These are phyloP conservation scores for Avena atlantica DNA, from an alignment of 176 grass and related monocot species.

Conservation along the genomic window DNA sequence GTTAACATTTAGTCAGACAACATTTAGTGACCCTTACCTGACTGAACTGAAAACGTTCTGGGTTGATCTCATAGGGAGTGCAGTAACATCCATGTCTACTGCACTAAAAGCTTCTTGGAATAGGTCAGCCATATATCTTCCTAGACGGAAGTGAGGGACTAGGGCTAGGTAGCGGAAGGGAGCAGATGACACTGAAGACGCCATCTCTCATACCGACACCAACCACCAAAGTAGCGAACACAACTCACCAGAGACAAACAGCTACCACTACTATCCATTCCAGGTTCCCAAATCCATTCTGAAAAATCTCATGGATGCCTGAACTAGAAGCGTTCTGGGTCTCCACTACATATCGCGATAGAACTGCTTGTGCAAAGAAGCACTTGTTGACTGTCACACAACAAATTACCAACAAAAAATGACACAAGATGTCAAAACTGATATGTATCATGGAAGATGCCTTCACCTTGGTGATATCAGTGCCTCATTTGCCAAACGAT, in stretches of 20 bases:
- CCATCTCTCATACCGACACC: background rate
- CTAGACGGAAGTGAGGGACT: too few species aligned
- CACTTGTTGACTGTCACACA: background rate
- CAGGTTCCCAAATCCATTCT: background rate
- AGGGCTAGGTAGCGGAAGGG: background rate
- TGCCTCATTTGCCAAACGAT: background rate
- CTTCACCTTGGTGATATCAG: background rate
- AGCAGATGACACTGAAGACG: background rate
- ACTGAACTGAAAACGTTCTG: too few species aligned
- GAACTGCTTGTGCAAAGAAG: background rate
- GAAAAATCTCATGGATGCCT: background rate
- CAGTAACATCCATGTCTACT: constrained; percentile 38
- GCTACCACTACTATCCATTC: background rate
- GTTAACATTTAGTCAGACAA: too few species aligned
- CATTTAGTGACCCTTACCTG: too few species aligned
- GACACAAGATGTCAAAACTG: background rate
- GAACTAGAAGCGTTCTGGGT: background rate
- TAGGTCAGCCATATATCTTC: constrained; percentile 62
- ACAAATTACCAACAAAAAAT: background rate
- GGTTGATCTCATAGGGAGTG: constrained; percentile 45
- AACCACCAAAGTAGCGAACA: background rate
- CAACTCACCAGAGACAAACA: background rate
- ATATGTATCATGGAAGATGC: background rate
- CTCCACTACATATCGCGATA: background rate
- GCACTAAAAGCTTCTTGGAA: constrained; percentile 80